A percentile compares a stretch with the other conserved stretches of the same genome.
phyloP scores from a whole-genome alignment of 768 basidiomycete species.

The Trichaptum fuscoviolaceum region DNA sequence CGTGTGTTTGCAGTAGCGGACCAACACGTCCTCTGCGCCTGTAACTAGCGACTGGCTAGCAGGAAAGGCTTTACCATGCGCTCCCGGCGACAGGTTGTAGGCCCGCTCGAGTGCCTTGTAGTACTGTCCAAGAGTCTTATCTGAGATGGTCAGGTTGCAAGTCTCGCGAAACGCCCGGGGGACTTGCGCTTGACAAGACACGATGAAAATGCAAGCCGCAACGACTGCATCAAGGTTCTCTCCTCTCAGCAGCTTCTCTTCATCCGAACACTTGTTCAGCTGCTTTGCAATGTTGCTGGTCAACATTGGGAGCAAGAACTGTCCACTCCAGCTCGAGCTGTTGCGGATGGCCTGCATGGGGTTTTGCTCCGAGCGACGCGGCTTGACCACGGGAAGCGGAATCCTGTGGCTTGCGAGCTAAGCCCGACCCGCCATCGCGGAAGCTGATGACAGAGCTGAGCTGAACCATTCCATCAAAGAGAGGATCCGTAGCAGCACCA shows the following conservation, averaged over 20 bases:
- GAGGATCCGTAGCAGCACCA: slow-evolving; percentile 89
- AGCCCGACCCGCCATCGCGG: slow-evolving; percentile 89
- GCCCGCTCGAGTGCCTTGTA: slow-evolving; percentile 80
- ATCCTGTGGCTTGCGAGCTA: slow-evolving; percentile 87
- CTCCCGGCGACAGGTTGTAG: slow-evolving; percentile 83
- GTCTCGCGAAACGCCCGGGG: slow-evolving; percentile 95
- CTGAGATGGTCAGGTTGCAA: slow-evolving; percentile 89
- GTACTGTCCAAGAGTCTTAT: no score
- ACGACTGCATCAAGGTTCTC: slow-evolving; percentile 92
- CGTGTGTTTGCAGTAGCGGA: slow-evolving; percentile 92
- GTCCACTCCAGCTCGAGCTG: slow-evolving; percentile 92
- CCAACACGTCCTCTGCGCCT: slow-evolving; percentile 80
- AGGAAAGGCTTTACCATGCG: slow-evolving; percentile 29
- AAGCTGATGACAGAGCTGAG: slow-evolving; percentile 94
- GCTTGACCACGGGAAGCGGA: slow-evolving; percentile 78
- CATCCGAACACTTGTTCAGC: no score
- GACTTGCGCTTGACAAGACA: slow-evolving; percentile 92
- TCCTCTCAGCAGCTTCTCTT: no score
- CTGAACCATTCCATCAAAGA: slow-evolving; percentile 92
- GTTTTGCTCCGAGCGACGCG: slow-evolving; percentile 78
- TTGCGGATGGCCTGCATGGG: slow-evolving; percentile 86
- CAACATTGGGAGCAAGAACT: slow-evolving; percentile 88
- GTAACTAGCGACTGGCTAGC: slow-evolving; percentile 46
- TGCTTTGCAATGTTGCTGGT: slow-evolving; percentile 97
- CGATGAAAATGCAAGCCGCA: slow-evolving; percentile 97